Percentiles rank a stretch among this genome's conserved stretches.
phyloP scores from a whole-genome alignment of 495 filamentous ascomycete genomes.

The Xylaria cubensis region DNA sequence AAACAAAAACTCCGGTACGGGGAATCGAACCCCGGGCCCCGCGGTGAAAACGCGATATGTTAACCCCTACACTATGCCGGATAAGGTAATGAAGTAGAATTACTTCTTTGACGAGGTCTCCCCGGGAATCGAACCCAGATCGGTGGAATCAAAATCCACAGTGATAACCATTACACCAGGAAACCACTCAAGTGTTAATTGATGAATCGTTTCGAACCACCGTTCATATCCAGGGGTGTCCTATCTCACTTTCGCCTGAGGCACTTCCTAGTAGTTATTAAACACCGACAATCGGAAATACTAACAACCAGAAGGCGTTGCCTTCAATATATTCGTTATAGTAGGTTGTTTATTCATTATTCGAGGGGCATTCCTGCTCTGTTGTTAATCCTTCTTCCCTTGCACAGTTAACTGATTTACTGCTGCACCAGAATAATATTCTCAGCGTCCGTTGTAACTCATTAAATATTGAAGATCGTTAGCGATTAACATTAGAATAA shows the following conservation, averaged over 20 bases:
- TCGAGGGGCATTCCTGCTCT: background rate
- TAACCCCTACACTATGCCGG: constrained; percentile 29
- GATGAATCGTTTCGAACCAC: too few relatives aligned
- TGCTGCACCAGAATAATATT: background rate
- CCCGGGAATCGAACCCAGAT: constrained; percentile 47
- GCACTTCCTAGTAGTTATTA: too few relatives aligned
- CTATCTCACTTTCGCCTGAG: too few relatives aligned
- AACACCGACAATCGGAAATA: too few relatives aligned
- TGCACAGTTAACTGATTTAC: background rate
- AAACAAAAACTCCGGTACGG: constrained; percentile 49
- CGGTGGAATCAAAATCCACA: constrained; percentile 46
- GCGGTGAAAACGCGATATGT: constrained; percentile 42
- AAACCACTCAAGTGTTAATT: constrained; percentile 29
- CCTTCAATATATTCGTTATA: too few relatives aligned
- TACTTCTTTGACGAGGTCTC: constrained; percentile 31
- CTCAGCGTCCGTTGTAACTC: background rate
- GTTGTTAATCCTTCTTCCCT: background rate
- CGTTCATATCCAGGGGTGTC: too few relatives aligned
- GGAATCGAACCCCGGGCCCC: constrained; percentile 60
- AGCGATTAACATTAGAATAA: background rate
- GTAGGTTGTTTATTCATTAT: background rate
- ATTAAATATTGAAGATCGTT: background rate
- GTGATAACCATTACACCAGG: constrained; percentile 48
- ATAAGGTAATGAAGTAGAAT: background rate
- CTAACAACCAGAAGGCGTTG: too few relatives aligned